These are phyloP conservation scores for Dillenia suffruticosa DNA, from an alignment of 164 flowering plant species.

Conservation along the genomic window DNA sequence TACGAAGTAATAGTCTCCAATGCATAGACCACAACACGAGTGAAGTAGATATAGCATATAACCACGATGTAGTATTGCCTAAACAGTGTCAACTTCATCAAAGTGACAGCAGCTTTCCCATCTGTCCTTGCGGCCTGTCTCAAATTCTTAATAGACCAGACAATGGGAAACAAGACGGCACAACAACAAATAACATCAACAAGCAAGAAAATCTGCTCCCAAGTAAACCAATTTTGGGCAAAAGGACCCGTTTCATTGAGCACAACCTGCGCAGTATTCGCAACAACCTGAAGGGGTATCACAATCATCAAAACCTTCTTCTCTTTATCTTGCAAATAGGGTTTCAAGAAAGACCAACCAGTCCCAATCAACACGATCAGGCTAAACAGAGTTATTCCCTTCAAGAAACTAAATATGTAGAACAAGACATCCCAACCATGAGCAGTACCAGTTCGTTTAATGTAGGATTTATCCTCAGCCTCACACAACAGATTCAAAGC, in stretches of 20 bases:
- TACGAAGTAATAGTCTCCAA: conserved; percentile 81
- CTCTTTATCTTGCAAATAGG: conserved; percentile 83
- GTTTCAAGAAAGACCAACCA: conserved; percentile 94
- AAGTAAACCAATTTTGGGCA: conserved; percentile 71
- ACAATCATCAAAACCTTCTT: conserved; percentile 95
- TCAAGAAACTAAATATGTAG: conserved; percentile 81
- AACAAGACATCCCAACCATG: conserved; percentile 99
- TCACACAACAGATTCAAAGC: conserved; percentile 72
- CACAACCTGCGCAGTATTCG: conserved; percentile 81
- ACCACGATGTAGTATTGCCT: conserved; percentile 88
- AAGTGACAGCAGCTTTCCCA: conserved; percentile 90
- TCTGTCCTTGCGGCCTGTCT: conserved; percentile 84
- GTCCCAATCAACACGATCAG: conserved; percentile 91
- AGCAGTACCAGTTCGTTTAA: conserved; percentile 77
- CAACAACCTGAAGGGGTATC: conserved; percentile 85
- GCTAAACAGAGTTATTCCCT: conserved; percentile 72
- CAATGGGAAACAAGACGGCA: conserved; percentile 88
- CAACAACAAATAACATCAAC: conserved; percentile 92
- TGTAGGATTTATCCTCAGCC: conserved; percentile 83
- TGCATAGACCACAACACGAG: conserved; percentile 79
- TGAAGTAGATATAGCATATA: conserved; percentile 90
- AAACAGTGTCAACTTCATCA: conserved; percentile 84
- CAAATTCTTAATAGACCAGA: conserved; percentile 93
- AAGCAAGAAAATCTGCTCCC: conserved; percentile 85
- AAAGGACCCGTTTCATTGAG: conserved; percentile 83